Base-by-base conservation (phyloP, 2,329 filamentous ascomycete genomes). In the Diaporthe batatas region DNA sequence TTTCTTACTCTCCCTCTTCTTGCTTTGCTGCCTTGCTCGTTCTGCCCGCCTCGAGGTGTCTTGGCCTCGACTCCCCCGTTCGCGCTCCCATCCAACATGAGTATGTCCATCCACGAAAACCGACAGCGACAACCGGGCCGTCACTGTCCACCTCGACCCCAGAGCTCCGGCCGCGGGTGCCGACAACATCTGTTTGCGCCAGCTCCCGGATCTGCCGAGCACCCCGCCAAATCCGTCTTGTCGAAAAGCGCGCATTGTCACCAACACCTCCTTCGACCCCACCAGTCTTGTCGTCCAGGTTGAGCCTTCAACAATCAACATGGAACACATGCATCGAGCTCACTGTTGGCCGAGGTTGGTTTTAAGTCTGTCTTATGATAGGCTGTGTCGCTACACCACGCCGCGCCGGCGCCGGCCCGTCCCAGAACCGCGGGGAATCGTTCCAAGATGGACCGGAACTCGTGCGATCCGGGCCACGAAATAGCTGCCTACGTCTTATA, bases 191-290 rank as follows among this genome's bases (percentile, higher is more conserved):
- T 21, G 47, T n/a, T 34, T 53, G 42, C 42, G 18, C 29, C n/a
- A 67, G 47, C 47, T 67, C 34, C 62, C 62, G 62, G 21, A 53
- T 53, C 47, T 53, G 32, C 47, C 62, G 62, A 39, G 44, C 29
- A 36, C 44, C 62, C 62, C 44, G 62, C n/a, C 62, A 39, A 25
- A 25, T 25, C 8, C 14, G 25, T 21, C 14, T 39, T 23, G 14
- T n/a, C 44, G 51, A 51, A 65, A 51, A 51, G 21, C 62, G 62
- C 62, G 62, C 62, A 25, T 12, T 39, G 6, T 36, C 32, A 21
- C 62, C 32, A 36, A 44, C n/a, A 49, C 32, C 21, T 7, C 25
- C 1, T 29, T 32, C 44, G 62, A 36, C 2, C 21, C 39, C n/a
- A 32, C 4, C 32, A 1, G 12, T 21, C 8, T 51, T 51, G 21